Percentiles rank a stretch among this genome's conserved stretches.
phyloP scores from a whole-genome alignment of 1,284 basidiomycete species.

The Marasmius sp. region DNA sequence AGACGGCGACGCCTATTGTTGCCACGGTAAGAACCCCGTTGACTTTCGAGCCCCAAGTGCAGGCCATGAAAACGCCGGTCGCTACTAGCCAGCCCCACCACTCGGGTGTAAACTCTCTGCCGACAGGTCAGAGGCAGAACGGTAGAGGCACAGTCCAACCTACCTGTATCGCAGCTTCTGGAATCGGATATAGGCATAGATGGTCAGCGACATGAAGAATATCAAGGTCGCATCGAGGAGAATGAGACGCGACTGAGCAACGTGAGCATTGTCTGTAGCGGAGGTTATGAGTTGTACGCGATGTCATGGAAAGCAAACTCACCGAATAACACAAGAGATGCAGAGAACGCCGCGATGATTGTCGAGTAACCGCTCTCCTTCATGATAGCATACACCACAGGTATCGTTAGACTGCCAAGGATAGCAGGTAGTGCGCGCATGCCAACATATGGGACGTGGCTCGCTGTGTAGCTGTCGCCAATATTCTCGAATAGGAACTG shows the following conservation, averaged over 20 bases:
- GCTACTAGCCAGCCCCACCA: conserved; percentile 97
- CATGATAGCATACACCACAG: conserved; percentile 95
- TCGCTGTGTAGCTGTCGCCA: conserved; percentile 87
- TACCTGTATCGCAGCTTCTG: conserved; percentile 91
- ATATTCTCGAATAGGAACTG: conserved; percentile 94
- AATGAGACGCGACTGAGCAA: conserved; percentile 94
- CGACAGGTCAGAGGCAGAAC: conserved; percentile 11
- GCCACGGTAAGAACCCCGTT: conserved; percentile 93
- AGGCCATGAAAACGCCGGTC: conserved; percentile 92
- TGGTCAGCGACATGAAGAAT: conserved; percentile 93
- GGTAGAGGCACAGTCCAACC: conserved; percentile 19
- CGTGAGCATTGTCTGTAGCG: conserved; percentile 89
- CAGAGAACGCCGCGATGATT: conserved; percentile 86
- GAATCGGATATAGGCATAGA: conserved; percentile 96
- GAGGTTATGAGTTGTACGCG: background rate
- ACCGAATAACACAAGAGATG: conserved; percentile 87
- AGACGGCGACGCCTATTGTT: conserved; percentile 88
- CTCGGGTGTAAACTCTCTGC: conserved; percentile 78
- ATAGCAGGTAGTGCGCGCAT: conserved; percentile 92
- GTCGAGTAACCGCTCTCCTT: conserved; percentile 95
- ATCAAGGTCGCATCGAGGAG: conserved; percentile 93
- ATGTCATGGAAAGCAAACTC: conserved; percentile 24
- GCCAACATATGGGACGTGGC: conserved; percentile 91
- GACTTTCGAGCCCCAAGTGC: conserved; percentile 97
- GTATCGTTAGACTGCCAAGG: conserved; percentile 86